phyloP scores from a whole-genome alignment of 192 early-diverging fungal species.

The Backusella parvicylindrica region DNA sequence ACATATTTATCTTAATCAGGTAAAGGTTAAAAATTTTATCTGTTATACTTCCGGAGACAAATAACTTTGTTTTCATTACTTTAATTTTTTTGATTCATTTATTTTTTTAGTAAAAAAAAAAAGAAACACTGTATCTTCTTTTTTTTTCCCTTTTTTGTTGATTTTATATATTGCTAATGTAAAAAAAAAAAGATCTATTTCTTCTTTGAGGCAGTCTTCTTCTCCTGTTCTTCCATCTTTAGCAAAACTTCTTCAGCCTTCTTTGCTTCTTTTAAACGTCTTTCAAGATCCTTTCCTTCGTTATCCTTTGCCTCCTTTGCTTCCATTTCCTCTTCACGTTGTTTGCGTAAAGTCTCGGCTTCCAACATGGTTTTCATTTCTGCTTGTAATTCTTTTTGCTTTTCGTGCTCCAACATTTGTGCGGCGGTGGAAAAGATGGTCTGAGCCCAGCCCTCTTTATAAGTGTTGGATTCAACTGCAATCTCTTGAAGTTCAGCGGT shows the following conservation, averaged over 20 bases:
- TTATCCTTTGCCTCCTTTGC: constrained; percentile 42
- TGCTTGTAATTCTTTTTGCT: constrained; percentile 42
- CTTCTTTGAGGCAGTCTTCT: constrained; percentile 30
- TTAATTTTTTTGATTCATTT: no score
- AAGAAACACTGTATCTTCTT: background rate
- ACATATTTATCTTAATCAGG: no score
- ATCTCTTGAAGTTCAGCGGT: constrained; percentile 78
- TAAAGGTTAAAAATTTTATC: no score
- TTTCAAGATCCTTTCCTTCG: constrained; percentile 29
- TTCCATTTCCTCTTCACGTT: constrained; percentile 43
- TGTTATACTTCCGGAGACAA: no score
- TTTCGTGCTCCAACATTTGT: constrained; percentile 70
- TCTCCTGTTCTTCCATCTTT: constrained; percentile 37
- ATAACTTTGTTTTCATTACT: no score
- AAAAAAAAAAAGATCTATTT: constrained; percentile 6
- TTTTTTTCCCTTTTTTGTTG: no score
- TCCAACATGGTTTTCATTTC: constrained; percentile 28
- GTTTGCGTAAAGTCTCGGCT: constrained; percentile 11
- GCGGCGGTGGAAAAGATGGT: constrained; percentile 81
- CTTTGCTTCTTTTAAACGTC: background rate
- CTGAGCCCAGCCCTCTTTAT: constrained; percentile 76
- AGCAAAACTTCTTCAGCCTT: constrained; percentile 45
- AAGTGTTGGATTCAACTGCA: constrained; percentile 78
- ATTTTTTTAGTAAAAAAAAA: background rate
- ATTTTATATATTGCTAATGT: background rate